phyloP scores from a whole-genome alignment of 2,329 filamentous ascomycete species.

The Alternaria dauci region DNA sequence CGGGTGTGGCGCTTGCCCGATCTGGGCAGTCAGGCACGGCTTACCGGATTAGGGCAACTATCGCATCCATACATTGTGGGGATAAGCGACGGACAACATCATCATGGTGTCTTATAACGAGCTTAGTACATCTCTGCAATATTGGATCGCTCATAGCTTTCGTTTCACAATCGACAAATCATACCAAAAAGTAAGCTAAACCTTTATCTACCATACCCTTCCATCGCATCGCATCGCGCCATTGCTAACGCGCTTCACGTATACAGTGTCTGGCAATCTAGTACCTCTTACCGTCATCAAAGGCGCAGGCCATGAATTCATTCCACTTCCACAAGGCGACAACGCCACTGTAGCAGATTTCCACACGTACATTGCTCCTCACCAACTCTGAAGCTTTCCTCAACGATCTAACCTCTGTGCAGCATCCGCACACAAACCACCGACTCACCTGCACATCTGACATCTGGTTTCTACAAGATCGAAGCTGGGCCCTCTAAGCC shows the following conservation, averaged over 20 bases:
- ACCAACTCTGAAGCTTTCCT: neutral
- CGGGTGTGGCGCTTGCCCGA: constrained; percentile 9
- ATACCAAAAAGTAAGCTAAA: neutral
- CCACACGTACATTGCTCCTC: constrained; percentile 18
- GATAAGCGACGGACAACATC: neutral
- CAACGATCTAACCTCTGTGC: neutral
- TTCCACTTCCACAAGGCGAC: constrained; percentile 25
- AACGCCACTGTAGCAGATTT: constrained; percentile 34
- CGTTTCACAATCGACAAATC: neutral
- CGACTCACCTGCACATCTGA: constrained; percentile 22
- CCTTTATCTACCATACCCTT: neutral
- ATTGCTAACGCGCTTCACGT: neutral
- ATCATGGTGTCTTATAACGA: neutral
- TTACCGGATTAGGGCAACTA: constrained; percentile 24
- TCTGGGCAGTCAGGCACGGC: constrained; percentile 23
- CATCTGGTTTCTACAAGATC: constrained; percentile 35
- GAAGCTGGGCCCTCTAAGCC: constrained; percentile 24
- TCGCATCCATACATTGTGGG: constrained; percentile 10
- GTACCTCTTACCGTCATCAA: constrained; percentile 34
- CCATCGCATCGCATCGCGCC: neutral
- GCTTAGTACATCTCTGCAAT: neutral
- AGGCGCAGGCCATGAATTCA: constrained; percentile 31
- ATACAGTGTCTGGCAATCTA: constrained; percentile 20
- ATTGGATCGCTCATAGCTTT: too few relatives aligned
- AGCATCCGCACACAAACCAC: constrained; percentile 29